Base-by-base conservation (phyloP, 164 flowering plant species). In the Aristolochia fimbriata region DNA sequence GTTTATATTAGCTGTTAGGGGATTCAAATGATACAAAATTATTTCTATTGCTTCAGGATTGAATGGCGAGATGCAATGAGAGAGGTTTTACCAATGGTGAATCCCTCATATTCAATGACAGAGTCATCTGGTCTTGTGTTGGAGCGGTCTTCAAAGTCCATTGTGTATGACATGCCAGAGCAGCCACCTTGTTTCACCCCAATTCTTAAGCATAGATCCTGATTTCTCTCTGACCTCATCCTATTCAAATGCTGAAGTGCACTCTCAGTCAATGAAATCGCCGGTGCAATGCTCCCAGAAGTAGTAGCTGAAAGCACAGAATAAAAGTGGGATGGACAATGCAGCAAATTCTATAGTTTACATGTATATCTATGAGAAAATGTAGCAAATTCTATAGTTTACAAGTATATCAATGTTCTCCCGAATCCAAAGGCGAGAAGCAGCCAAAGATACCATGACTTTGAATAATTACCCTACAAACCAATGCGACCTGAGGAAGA, bases 101-200 rank as follows among this genome's bases (percentile, higher is more conserved):
- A 87, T 31, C 99, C 99, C 52, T 82, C 66, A 64, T 82, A 83
- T 65, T 93, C 99, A 22, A 93, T 88, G 53, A 86, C 33, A 3
- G 97, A 84, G 61, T 93, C 99, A 76, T 93, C 99, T 19, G 92
- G 86, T 68, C 87, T 78, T 45, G 88, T 64, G 21, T 86, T 88
- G 49, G 77, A 86, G 68, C 73, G 79, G 51, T 73, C 77, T 79
- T 93, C 99, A 62, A 93, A 90, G 37, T 93, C 99, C 99, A 93
- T 90, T 5, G 80, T 83, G 76, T 93, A 93, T 17, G 99, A 90
- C 97, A 93, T 84, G 66, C 99, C 97, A 14, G 99, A 93, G 72
- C 99, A 93, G 56, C 97, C 99, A 51, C 99, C 99, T 66, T 93
- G 99, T 65, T 78, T 86, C 13, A 93, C 97, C 62, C 99, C 99